Evolutionary conservation across 2,329 filamentous ascomycete genomes (phyloP), one percentile per base, ranked within the genome.

Genomic region (Colletotrichum incanum): DNA sequence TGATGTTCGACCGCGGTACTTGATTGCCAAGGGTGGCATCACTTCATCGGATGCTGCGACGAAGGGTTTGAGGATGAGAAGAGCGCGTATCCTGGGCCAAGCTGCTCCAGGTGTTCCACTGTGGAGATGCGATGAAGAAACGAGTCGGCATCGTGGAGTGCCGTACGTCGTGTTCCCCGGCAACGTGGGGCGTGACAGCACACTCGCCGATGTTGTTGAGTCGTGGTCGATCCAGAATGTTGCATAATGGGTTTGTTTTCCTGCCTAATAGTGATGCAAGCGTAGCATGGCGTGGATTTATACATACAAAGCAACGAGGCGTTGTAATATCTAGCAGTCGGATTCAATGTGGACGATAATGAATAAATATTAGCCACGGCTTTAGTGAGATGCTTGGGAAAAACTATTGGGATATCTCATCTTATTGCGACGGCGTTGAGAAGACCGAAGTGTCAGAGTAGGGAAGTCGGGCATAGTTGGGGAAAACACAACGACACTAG

Each of bases 21-120:
- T 91, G 2, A 88, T 91, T 76, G 88, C 88, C 0, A 91, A 88
- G 78, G 88, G 89, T 0, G 89, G 89, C 12, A 91, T 91, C 54
- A 91, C 89, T 0, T 88, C 86, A 0, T 89, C 87, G 0, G 88
- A 91, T 62, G 86, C 87, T 75, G 89, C 89, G 0, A 90, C 87
- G 0, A 90, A 90, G 64, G 87, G 87, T 0, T 75, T 91, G 16
- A 81, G 80, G 20, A 86, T 91, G 79, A 87, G 86, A 76, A 81
- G 84, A 37, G 89, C 89, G 5, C 84, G 80, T 73, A 84, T 91
- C 49, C 80, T 90, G 0, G 89, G 89, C 0, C 89, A 91, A 74
- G 89, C 89, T 1, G 87, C 88, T 0, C 82, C 87, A 0, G 89
- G 88, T 1, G 87, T 91, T 11, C 88, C 89, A 0, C 80, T 91